phyloP scores from a whole-genome alignment of 2,329 filamentous ascomycete genomes.

The Verticillium alfalfae region DNA sequence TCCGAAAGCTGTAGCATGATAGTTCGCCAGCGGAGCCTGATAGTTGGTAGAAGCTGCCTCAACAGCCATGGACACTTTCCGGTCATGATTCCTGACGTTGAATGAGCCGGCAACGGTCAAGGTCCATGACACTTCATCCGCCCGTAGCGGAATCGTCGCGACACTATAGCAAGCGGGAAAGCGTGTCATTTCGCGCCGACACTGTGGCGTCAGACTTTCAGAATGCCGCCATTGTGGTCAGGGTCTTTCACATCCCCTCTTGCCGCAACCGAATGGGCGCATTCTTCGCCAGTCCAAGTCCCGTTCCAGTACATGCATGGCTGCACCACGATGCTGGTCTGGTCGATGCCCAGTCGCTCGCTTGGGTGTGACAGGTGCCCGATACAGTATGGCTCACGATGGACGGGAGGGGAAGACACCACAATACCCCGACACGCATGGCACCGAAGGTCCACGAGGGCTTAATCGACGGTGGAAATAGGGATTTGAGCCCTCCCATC shows the following conservation, averaged over 20 bases:
- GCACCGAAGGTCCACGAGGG: neutral
- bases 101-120: too few species aligned
- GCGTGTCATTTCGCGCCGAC: too few species aligned
- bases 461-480: neutral
- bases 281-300: neutral
- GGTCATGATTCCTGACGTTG: too few species aligned
- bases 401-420: neutral
- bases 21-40: too few species aligned
- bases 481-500: neutral
- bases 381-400: neutral
- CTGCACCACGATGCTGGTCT: neutral
- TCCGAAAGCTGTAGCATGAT: neutral
- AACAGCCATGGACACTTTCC: too few species aligned
- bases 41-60: too few species aligned
- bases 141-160: neutral
- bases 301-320: neutral
- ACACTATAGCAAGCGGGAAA: neutral
- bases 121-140: neutral
- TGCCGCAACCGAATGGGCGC: neutral
- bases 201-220: neutral
- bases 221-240: neutral
- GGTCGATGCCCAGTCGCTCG: neutral
- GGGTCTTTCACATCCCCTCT: neutral
- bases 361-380: neutral
- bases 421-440: neutral